Evolutionary conservation across 2,329 filamentous ascomycete species (phyloP), one percentile per base, ranked within the genome.

Genomic region (Aspergillus flavus): DNA sequence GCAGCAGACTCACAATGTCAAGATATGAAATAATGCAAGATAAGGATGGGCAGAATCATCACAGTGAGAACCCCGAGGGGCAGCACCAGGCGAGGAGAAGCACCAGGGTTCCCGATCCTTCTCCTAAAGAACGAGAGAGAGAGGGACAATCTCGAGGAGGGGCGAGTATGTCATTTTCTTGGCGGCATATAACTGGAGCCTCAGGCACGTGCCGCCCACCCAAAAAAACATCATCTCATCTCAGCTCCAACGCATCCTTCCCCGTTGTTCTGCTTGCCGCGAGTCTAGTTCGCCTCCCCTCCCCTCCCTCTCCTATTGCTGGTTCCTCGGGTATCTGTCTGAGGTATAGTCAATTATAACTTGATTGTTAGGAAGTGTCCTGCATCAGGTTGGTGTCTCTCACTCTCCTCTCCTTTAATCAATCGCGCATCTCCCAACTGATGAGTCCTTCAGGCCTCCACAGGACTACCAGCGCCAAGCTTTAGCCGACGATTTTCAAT

Each of bases 161-260:
- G 66, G 61, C 61, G 63, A 67, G 66, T 69, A 71, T 69, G 68
- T 70, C 63, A 70, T 68, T 55, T 58, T 62, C 68, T 69, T 71
- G 68, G 69, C 69, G 53, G 50, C 46, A n/a, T 19, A 7, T 41
- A 19, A 39, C 39, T 39, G 53, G 64, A 69, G 69, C 68, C 69
- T 68, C 70, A 70, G 70, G 70, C 69, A 72, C 65, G 67, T 71
- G 67, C 66, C 55, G 55, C 48, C 60, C 68, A 64, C 52, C 34
- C 21, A 55, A 68, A 70, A 72, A 72, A 72, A 71, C 70, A 72
- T 71, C 70, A 72, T 72, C 63, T 68, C 64, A 59, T 64, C 65
- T 58, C 67, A 69, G 69, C 66, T 70, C 62, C 62, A 65, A 64
- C 59, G 69, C 66, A 61, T 65, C 30, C 58, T 68, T 65, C 67